Conservation (phyloP, 1,139 yeast species). For the Diutina rugosa region DNA sequence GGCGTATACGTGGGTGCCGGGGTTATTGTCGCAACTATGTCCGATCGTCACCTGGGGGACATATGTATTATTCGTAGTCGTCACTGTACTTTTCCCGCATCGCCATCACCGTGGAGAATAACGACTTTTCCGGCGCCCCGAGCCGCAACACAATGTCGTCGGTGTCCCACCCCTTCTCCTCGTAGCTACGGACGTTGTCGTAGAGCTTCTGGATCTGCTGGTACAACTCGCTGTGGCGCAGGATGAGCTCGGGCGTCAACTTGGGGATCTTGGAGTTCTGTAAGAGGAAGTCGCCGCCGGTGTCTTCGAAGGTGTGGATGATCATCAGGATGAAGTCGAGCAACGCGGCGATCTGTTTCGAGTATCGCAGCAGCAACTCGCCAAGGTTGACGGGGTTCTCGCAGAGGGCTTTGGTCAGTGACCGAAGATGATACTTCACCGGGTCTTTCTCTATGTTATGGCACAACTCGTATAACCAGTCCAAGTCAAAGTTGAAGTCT, state of each 20-base stretch:
- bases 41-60: no score
- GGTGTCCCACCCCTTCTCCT: slow-evolving; percentile 24
- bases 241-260: slow-evolving; percentile 14
- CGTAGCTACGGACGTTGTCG: slow-evolving; percentile 17
- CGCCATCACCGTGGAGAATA: slow-evolving; percentile 1
- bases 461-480: slow-evolving; percentile 29
- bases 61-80: neutral
- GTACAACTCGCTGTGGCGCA: slow-evolving; percentile 12
- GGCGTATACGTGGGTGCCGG: neutral
- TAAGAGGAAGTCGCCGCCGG: slow-evolving; percentile 24
- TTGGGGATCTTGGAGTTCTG: slow-evolving; percentile 34
- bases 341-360: slow-evolving; percentile 12
- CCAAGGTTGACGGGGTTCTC: slow-evolving; percentile 21
- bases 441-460: slow-evolving; percentile 36
- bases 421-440: slow-evolving; percentile 34
- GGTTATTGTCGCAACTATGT: neutral
- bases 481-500: slow-evolving; percentile 14
- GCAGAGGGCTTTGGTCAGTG: slow-evolving; percentile 25
- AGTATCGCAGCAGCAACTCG: slow-evolving; percentile 19
- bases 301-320: slow-evolving; percentile 18
- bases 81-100: slow-evolving; percentile 2
- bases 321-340: slow-evolving; percentile 18
- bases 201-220: slow-evolving; percentile 13
- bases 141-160: slow-evolving; percentile 29
- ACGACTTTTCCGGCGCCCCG: neutral